A percentile compares a stretch with the other conserved stretches of the same genome.
Evolutionary conservation across 805 yeast species (phyloP).

Genomic region (Cyberlindnera mississippiensis): DNA sequence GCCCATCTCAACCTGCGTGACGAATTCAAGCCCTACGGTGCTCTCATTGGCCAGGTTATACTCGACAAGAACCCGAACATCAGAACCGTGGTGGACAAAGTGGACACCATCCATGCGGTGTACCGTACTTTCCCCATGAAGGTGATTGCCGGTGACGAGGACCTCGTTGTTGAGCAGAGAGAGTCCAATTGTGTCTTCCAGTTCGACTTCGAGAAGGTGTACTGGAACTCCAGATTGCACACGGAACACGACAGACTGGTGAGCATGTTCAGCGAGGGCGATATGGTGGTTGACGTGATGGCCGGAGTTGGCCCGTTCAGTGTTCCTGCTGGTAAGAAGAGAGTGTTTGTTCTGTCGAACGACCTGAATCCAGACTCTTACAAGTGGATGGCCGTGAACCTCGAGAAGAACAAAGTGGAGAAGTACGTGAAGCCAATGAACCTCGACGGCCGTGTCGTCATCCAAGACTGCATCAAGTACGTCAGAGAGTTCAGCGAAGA

Average conservation of each 20-base stretch:
- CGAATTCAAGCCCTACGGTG: slow-evolving; percentile 78
- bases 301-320: slow-evolving; percentile 99
- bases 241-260: slow-evolving; percentile 90
- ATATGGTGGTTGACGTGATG: slow-evolving; percentile 89
- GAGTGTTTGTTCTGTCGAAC: slow-evolving; percentile 79
- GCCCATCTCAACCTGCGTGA: slow-evolving; percentile 87
- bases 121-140: slow-evolving; percentile 94
- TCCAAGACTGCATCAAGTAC: slow-evolving; percentile 51
- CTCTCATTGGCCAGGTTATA: slow-evolving; percentile 82
- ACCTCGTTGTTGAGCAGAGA: slow-evolving; percentile 75
- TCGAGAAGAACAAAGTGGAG: slow-evolving; percentile 56
- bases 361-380: slow-evolving; percentile 89
- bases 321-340: slow-evolving; percentile 88
- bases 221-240: slow-evolving; percentile 94
- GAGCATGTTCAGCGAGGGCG: slow-evolving; percentile 51
- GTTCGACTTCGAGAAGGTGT: slow-evolving; percentile 90
- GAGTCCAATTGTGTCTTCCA: slow-evolving; percentile 83
- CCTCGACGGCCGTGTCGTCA: slow-evolving; percentile 81
- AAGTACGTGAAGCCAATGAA: slow-evolving; percentile 60
- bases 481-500: slow-evolving; percentile 43
- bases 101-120: slow-evolving; percentile 79
- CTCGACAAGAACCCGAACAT: slow-evolving; percentile 74
- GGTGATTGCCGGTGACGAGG: slow-evolving; percentile 79
- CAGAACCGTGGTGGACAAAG: slow-evolving; percentile 87
- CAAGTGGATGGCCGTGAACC: slow-evolving; percentile 64